Percentiles rank a stretch among this genome's conserved stretches.
phyloP scores from a whole-genome alignment of 495 filamentous ascomycete species.

The Annulohypoxylon nitens region DNA sequence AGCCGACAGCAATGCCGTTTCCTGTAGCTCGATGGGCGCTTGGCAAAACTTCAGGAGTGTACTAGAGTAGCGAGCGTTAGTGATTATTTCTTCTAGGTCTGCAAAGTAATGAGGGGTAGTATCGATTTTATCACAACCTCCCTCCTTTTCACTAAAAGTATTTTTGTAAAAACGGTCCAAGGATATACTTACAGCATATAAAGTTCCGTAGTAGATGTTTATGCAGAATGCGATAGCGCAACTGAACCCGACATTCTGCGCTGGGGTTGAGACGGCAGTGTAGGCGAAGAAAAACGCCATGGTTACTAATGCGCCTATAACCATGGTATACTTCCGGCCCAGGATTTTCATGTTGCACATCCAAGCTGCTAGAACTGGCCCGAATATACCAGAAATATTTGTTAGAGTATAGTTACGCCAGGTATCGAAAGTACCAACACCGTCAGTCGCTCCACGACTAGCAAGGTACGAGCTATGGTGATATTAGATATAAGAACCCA shows the following conservation, averaged over 20 bases:
- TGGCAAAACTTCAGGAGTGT: slow-evolving; percentile 71
- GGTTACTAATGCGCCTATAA: slow-evolving; percentile 70
- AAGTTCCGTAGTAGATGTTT: slow-evolving; percentile 79
- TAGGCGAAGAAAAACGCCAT: slow-evolving; percentile 79
- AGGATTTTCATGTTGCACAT: slow-evolving; percentile 70
- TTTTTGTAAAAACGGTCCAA: not conserved
- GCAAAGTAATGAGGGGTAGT: not conserved
- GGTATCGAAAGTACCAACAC: slow-evolving; percentile 62
- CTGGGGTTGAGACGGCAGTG: slow-evolving; percentile 68
- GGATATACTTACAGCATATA: slow-evolving; percentile 67
- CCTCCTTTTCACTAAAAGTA: too few relatives aligned
- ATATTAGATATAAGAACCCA: slow-evolving; percentile 52
- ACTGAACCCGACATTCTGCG: slow-evolving; percentile 74
- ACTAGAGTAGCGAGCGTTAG: slow-evolving; percentile 36
- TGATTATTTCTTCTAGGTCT: not conserved
- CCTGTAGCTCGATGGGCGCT: slow-evolving; percentile 78
- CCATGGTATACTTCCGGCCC: slow-evolving; percentile 76
- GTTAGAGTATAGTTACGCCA: slow-evolving; percentile 81
- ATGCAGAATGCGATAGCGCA: slow-evolving; percentile 75
- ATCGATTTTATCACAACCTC: too few relatives aligned
- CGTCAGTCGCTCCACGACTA: slow-evolving; percentile 53
- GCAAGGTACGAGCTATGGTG: slow-evolving; percentile 56
- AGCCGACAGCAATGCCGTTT: slow-evolving; percentile 76
- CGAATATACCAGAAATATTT: slow-evolving; percentile 73
- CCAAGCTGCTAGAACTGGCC: slow-evolving; percentile 73